Base-by-base conservation (phyloP, 345 rosid genomes). In the Murraya koenigii region DNA sequence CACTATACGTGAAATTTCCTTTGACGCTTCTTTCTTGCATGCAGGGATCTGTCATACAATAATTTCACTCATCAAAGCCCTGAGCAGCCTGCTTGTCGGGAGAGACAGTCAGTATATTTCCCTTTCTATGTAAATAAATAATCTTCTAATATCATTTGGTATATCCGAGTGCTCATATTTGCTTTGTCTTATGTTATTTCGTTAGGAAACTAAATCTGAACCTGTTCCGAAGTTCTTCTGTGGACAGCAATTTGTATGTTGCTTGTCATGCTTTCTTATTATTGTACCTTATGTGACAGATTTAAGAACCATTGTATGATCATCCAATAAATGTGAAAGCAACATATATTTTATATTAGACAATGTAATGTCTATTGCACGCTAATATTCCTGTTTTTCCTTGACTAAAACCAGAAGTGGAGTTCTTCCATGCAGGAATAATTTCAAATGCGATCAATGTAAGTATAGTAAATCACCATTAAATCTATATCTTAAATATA, bases 171-270 rank as follows among this genome's bases (percentile, higher is more conserved):
- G 69, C 69, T 79, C 38, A 70, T 66, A 23, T 8, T 39, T 64
- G 30, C 39, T 83, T 76, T 60, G 7, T 74, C 76, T 49, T 39
- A n/a, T 39, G 61, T 71, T 79, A 36, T 35, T 75, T 71, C 32
- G 63, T 71, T 71, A 89, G 91, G 90, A 86, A 85, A 79, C 82
- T 88, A 72, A 84, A 89, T 84, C 80, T 92, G 74, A 93, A 93
- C 86, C 79, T 91, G 76, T 93, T 85, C 72, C 82, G 80, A 71
- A 89, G 91, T 81, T 84, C 91, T 74, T 79, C 86, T 1, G 79
- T 39, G 8, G 63, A 78, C 49, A 84, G 73, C 76, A 79, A 76
- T 61, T 72, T 80, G 97, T 93, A 87, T 82, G 92, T 77, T 80
- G 76, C 44, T 60, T 66, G 55, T 28, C 28, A 65, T 77, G 35